Conservation (phyloP, 2,329 filamentous ascomycete genomes). For the Colletotrichum siamense region DNA sequence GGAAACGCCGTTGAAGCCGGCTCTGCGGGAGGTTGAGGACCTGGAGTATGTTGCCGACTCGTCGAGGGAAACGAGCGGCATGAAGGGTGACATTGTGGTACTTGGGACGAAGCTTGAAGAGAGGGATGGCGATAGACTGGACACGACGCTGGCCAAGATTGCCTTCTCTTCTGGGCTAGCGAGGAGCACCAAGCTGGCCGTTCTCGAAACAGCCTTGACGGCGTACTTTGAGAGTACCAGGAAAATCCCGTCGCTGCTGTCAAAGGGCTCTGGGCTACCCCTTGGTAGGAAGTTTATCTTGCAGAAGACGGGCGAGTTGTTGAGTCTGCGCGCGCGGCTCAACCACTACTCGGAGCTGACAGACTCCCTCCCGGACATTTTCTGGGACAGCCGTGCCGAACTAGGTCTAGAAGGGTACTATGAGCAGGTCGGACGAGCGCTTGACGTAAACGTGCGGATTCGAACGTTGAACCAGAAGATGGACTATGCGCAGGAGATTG, state of each 20-base stretch:
- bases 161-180: constrained; percentile 95
- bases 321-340: constrained; percentile 87
- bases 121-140: constrained; percentile 50
- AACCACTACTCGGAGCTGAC: constrained; percentile 98
- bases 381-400: constrained; percentile 93
- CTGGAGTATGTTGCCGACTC: constrained; percentile 85
- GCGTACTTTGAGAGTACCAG: constrained; percentile 89
- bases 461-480: constrained; percentile 94
- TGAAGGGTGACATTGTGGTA: constrained; percentile 88
- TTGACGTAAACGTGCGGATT: constrained; percentile 92
- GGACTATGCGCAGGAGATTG: constrained; percentile 96
- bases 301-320: constrained; percentile 90
- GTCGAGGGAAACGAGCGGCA: constrained; percentile 73
- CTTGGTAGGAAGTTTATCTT: constrained; percentile 77
- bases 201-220: constrained; percentile 82
- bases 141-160: constrained; percentile 84
- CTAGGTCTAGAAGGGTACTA: constrained; percentile 94
- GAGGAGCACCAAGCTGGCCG: constrained; percentile 89
- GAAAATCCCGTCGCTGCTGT: constrained; percentile 79
- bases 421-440: constrained; percentile 85
- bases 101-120: constrained; percentile 75
- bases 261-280: constrained; percentile 57
- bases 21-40: constrained; percentile 83
- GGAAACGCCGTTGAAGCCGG: constrained; percentile 71
- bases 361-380: constrained; percentile 91